phyloP scores from a whole-genome alignment of 768 basidiomycete genomes.

The Termitomyces sp. region DNA sequence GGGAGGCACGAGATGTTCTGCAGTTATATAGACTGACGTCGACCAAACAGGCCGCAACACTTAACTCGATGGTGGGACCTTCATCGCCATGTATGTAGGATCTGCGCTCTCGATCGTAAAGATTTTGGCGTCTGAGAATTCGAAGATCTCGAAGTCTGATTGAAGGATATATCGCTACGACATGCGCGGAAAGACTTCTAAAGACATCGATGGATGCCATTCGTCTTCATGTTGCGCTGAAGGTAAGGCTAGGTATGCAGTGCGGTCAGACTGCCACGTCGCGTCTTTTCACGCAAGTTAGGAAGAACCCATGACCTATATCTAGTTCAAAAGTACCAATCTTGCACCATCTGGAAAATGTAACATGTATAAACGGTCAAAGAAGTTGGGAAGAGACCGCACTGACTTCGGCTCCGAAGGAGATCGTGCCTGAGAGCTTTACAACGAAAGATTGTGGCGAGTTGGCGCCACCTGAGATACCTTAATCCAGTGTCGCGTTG shows the following conservation, averaged over 20 bases:
- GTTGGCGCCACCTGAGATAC: neutral
- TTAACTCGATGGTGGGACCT: neutral
- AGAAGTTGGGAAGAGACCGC: neutral
- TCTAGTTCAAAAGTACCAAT: neutral
- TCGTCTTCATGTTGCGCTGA: neutral
- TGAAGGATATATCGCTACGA: neutral
- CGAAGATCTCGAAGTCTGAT: neutral
- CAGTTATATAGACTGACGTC: neutral
- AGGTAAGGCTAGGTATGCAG: neutral
- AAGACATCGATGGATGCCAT: neutral
- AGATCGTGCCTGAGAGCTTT: neutral
- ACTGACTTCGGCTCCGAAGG: neutral
- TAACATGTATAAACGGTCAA: neutral
- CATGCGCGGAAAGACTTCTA: neutral
- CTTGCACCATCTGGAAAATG: neutral
- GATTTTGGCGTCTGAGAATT: too few relatives aligned
- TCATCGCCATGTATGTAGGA: constrained; percentile 1
- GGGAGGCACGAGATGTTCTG: neutral
- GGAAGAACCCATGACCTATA: neutral
- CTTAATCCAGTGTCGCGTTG: neutral
- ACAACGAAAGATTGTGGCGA: neutral
- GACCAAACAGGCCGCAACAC: constrained; percentile 5
- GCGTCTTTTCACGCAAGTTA: neutral
- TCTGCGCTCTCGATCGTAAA: neutral
- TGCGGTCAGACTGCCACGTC: too few relatives aligned